A percentile compares a stretch with the other conserved stretches of the same genome.
Evolutionary conservation across 345 rosid species (phyloP).

Genomic region (Brassica cretica): DNA sequence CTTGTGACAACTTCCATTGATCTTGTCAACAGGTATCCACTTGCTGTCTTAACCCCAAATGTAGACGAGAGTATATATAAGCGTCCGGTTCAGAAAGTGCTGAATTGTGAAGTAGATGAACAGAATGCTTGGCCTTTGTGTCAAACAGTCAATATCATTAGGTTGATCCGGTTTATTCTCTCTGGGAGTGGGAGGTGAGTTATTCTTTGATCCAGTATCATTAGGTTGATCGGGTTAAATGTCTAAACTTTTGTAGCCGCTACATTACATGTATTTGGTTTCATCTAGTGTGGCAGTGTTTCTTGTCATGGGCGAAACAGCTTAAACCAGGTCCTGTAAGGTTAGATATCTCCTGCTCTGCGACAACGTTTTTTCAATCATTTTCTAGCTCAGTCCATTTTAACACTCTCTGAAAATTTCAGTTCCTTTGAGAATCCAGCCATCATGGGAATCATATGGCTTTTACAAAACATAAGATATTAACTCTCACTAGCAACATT

Average conservation of each 20-base stretch:
- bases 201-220: constrained; percentile 6
- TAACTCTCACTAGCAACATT: constrained; percentile 81
- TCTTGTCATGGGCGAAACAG: constrained; percentile 73
- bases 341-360: constrained; percentile 36
- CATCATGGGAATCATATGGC: constrained; percentile 77
- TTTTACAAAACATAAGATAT: constrained; percentile 59
- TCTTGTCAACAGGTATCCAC: constrained; percentile 68
- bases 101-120: constrained; percentile 66
- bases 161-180: constrained; percentile 96
- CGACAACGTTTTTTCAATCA: neutral
- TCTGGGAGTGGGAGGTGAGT: constrained; percentile 67
- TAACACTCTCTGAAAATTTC: constrained; percentile 3
- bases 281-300: constrained; percentile 76
- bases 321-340: constrained; percentile 42
- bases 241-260: constrained; percentile 10
- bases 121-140: constrained; percentile 55
- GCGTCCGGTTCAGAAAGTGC: constrained; percentile 75
- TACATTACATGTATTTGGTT: constrained; percentile 16
- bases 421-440: constrained; percentile 54
- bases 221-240: neutral
- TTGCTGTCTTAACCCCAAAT: constrained; percentile 88
- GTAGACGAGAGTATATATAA: constrained; percentile 82
- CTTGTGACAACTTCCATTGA: constrained; percentile 69
- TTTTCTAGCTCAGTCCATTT: neutral
- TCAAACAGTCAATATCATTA: constrained; percentile 71